Evolutionary conservation across 805 yeast species (phyloP).

Genomic region (Ogataea paraovalis): DNA sequence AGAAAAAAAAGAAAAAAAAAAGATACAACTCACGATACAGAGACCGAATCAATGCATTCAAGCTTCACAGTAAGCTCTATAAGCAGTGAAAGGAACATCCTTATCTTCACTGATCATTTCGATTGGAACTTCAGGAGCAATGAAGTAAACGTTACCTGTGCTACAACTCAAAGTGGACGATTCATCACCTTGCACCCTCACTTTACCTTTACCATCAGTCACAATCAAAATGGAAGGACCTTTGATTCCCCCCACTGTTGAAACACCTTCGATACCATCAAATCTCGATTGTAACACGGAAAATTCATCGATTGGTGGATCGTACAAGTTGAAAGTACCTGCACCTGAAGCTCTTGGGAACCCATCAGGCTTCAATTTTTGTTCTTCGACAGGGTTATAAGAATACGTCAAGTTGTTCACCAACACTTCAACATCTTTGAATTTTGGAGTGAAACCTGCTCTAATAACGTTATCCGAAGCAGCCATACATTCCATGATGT

Average conservation of each 20-base stretch:
- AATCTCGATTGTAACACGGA: conserved; percentile 83
- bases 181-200: conserved; percentile 41
- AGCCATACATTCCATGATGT: conserved; percentile 99
- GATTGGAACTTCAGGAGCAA: conserved; percentile 71
- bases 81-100: conserved; percentile 58
- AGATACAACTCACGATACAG: too few species aligned
- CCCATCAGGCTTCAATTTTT: conserved; percentile 69
- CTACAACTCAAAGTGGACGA: conserved; percentile 43
- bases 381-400: conserved; percentile 86
- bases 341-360: conserved; percentile 63
- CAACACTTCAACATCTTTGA: conserved; percentile 88
- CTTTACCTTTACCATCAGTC: conserved; percentile 73
- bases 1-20: too few species aligned
- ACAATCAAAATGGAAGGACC: conserved; percentile 89
- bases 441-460: conserved; percentile 99
- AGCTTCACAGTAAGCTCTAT: conserved; percentile 88
- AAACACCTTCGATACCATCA: conserved; percentile 44
- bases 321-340: conserved; percentile 65
- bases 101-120: conserved; percentile 50
- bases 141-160: conserved; percentile 79
- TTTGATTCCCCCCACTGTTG: conserved; percentile 54
- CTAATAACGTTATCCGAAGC: conserved; percentile 97
- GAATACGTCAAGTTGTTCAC: conserved; percentile 89
- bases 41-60: too few species aligned
- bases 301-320: conserved; percentile 97